Evolutionary conservation across 2,329 filamentous ascomycete genomes (phyloP).

Genomic region (Raffaelea albimanens): DNA sequence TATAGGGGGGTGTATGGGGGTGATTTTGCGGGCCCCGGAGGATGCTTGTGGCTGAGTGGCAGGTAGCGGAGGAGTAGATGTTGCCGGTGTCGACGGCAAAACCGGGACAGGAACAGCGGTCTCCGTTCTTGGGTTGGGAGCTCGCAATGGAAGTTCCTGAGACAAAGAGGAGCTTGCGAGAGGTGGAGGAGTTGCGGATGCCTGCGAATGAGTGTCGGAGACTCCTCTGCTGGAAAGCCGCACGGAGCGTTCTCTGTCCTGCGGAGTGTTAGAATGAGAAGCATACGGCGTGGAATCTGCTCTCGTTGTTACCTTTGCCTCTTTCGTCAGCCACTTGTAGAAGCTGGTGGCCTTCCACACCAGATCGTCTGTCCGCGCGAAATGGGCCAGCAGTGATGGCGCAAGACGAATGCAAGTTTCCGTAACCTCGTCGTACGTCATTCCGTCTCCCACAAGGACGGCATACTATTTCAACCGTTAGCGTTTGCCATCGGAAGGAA

Average conservation of each 20-base stretch:
- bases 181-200: background rate
- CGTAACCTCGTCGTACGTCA: slow-evolving; percentile 38
- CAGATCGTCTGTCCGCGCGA: slow-evolving; percentile 29
- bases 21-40: too few relatives aligned
- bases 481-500: too few relatives aligned
- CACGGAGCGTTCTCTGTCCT: slow-evolving; percentile 7
- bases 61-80: too few relatives aligned
- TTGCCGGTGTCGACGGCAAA: too few relatives aligned
- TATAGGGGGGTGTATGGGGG: too few relatives aligned
- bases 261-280: background rate
- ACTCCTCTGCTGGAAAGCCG: slow-evolving; percentile 6
- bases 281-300: slow-evolving; percentile 7
- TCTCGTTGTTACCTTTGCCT: slow-evolving; percentile 25
- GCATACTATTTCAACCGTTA: slow-evolving; percentile 28
- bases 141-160: too few relatives aligned
- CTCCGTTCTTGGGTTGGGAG: too few relatives aligned
- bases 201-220: background rate
- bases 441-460: slow-evolving; percentile 40
- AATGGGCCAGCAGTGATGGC: slow-evolving; percentile 42
- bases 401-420: slow-evolving; percentile 38
- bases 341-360: slow-evolving; percentile 38
- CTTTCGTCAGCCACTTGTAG: slow-evolving; percentile 34
- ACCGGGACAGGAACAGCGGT: too few relatives aligned
- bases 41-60: too few relatives aligned
- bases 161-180: background rate